A percentile compares a stretch with the other conserved stretches of the same genome.
Conservation (phyloP, 495 filamentous ascomycete genomes). For the Tuber microsphaerosporum region DNA sequence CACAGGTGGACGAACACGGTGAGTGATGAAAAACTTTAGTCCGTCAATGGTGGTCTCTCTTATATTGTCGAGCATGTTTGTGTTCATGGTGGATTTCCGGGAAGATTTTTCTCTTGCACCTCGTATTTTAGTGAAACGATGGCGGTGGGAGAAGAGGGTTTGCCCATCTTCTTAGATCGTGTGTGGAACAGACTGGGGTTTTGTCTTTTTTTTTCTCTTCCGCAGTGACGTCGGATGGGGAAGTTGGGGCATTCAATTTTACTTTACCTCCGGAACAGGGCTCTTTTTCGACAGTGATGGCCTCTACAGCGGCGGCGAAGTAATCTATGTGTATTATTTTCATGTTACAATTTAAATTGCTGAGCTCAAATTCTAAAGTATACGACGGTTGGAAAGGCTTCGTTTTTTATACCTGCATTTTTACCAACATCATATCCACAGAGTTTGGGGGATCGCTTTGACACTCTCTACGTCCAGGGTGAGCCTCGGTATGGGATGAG, state of each 20-base stretch:
- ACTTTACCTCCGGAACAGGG: neutral
- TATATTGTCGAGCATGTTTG: neutral
- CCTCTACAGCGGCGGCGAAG: neutral
- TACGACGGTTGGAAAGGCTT: neutral
- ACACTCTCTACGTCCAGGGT: neutral
- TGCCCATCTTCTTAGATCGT: neutral
- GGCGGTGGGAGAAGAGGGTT: neutral
- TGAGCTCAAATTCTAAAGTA: neutral
- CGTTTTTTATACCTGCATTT: neutral
- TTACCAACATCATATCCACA: neutral
- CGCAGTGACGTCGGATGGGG: neutral
- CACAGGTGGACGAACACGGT: neutral
- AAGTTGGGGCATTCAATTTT: neutral
- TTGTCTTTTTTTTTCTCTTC: neutral
- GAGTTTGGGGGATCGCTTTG: neutral
- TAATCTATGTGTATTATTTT: neutral
- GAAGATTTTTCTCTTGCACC: neutral
- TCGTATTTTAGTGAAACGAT: neutral
- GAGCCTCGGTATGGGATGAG: too few species aligned
- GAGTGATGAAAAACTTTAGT: neutral
- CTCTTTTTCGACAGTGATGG: neutral
- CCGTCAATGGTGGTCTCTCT: neutral
- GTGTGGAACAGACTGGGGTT: neutral
- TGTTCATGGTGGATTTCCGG: neutral
- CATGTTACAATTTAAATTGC: neutral